Conservation (phyloP, 139 green algal genomes). For the Micromonas pusilla region DNA sequence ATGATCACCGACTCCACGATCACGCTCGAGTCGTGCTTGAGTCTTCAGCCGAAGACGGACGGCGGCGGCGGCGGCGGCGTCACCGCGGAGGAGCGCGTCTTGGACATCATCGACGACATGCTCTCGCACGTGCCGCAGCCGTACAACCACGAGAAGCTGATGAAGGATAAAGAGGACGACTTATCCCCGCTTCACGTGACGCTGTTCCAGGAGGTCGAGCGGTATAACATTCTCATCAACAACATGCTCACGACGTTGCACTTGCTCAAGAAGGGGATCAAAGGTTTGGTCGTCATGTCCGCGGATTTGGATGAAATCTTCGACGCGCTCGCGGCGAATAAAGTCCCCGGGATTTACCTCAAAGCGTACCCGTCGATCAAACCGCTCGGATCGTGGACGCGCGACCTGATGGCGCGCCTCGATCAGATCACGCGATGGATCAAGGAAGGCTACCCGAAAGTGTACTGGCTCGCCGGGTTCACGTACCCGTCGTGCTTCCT, state of each 20-base stretch:
- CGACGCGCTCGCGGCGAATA: slow-evolving; percentile 56
- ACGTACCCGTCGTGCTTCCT: slow-evolving; percentile 78
- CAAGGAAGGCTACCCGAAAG: slow-evolving; percentile 57
- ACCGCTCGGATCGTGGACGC: slow-evolving; percentile 66
- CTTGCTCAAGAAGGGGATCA: slow-evolving; percentile 66
- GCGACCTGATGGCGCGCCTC: slow-evolving; percentile 67
- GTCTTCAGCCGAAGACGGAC: slow-evolving; percentile 49
- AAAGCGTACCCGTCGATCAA: slow-evolving; percentile 67
- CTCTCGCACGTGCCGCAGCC: slow-evolving; percentile 55
- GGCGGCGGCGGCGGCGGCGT: slow-evolving; percentile 24
- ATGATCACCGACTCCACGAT: slow-evolving; percentile 67
- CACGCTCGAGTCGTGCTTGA: slow-evolving; percentile 61
- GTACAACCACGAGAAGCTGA: slow-evolving; percentile 69
- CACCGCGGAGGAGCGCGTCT: slow-evolving; percentile 54
- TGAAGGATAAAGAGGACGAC: slow-evolving; percentile 67
- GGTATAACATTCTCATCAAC: slow-evolving; percentile 75
- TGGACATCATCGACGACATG: slow-evolving; percentile 56
- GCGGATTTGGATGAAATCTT: slow-evolving; percentile 71
- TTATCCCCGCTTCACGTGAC: slow-evolving; percentile 70
- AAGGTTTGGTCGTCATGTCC: slow-evolving; percentile 76
- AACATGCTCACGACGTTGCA: slow-evolving; percentile 43
- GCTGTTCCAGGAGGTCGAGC: slow-evolving; percentile 80
- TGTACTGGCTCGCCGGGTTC: slow-evolving; percentile 82
- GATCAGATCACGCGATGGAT: slow-evolving; percentile 66
- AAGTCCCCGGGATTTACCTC: slow-evolving; percentile 37